phyloP scores from a whole-genome alignment of 2,329 filamentous ascomycete genomes.

The Neonectria magnoliae region DNA sequence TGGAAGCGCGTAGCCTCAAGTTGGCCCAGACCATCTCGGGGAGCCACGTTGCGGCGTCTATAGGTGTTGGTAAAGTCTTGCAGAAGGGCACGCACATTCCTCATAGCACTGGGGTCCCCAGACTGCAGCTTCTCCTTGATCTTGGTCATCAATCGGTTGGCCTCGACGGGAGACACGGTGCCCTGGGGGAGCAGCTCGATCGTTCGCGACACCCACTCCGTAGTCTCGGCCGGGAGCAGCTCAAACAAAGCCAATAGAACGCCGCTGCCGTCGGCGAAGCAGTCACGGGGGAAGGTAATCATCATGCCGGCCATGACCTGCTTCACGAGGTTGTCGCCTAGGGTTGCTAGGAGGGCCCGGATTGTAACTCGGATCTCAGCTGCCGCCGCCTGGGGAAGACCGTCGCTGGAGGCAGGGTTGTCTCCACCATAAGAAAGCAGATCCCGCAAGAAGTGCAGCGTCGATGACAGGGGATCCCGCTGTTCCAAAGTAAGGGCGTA shows the following conservation, averaged over 20 bases:
- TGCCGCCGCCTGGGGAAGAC: constrained; percentile 66
- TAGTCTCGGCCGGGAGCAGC: constrained; percentile 81
- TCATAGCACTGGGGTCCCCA: constrained; percentile 67
- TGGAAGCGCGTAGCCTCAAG: constrained; percentile 89
- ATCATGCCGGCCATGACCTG: constrained; percentile 97
- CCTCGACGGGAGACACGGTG: constrained; percentile 82
- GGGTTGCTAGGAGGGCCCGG: constrained; percentile 73
- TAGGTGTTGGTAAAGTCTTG: constrained; percentile 98
- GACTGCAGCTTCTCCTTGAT: constrained; percentile 81
- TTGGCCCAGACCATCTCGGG: constrained; percentile 87
- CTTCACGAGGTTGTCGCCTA: constrained; percentile 84
- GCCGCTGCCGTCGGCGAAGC: constrained; percentile 92
- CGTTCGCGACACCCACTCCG: constrained; percentile 84
- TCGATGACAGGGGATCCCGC: constrained; percentile 88
- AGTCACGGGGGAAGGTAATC: constrained; percentile 97
- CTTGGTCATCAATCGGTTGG: constrained; percentile 80
- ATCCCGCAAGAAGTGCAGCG: constrained; percentile 92
- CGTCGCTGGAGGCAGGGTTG: constrained; percentile 72
- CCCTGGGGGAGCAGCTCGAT: constrained; percentile 85
- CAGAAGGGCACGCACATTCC: constrained; percentile 84
- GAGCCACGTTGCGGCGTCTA: constrained; percentile 92
- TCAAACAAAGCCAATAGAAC: constrained; percentile 92
- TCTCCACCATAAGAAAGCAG: constrained; percentile 87
- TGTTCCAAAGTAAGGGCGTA: constrained; percentile 90
- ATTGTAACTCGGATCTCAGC: constrained; percentile 78